Evolutionary conservation across 1,139 yeast species (phyloP).

Genomic region (Arxiozyma bovina): DNA sequence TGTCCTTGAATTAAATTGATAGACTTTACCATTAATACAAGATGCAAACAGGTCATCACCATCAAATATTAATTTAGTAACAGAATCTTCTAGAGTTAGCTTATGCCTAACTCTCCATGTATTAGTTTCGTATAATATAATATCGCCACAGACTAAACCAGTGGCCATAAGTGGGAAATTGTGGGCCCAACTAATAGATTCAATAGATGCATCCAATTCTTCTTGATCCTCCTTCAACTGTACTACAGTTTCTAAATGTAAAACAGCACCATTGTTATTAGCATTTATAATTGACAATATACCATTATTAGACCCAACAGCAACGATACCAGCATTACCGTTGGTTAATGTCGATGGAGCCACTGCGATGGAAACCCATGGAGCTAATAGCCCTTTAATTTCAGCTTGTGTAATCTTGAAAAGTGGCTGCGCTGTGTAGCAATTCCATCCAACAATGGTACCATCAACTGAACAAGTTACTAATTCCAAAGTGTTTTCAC

Average conservation of each 20-base stretch:
- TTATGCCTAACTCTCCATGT: slow-evolving; percentile 81
- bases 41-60: slow-evolving; percentile 53
- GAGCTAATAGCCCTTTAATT: slow-evolving; percentile 64
- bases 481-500: slow-evolving; percentile 53
- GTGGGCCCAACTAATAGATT: slow-evolving; percentile 76
- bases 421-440: slow-evolving; percentile 58
- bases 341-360: slow-evolving; percentile 43
- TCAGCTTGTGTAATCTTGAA: slow-evolving; percentile 60
- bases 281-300: slow-evolving; percentile 65
- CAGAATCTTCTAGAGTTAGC: slow-evolving; percentile 65
- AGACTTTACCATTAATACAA: slow-evolving; percentile 76
- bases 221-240: slow-evolving; percentile 55
- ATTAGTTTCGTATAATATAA: slow-evolving; percentile 68
- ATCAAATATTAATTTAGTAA: slow-evolving; percentile 70
- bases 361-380: slow-evolving; percentile 70
- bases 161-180: slow-evolving; percentile 61
- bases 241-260: slow-evolving; percentile 53
- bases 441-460: slow-evolving; percentile 80
- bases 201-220: slow-evolving; percentile 70
- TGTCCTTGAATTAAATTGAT: slow-evolving; percentile 83
- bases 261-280: slow-evolving; percentile 54
- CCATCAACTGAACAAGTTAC: slow-evolving; percentile 86
- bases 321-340: slow-evolving; percentile 27
- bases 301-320: slow-evolving; percentile 86
- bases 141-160: slow-evolving; percentile 84